Evolutionary conservation across 306 rosid genomes (phyloP), one percentile per base, ranked within the genome.

Genomic region (Ormosia semicastrata): DNA sequence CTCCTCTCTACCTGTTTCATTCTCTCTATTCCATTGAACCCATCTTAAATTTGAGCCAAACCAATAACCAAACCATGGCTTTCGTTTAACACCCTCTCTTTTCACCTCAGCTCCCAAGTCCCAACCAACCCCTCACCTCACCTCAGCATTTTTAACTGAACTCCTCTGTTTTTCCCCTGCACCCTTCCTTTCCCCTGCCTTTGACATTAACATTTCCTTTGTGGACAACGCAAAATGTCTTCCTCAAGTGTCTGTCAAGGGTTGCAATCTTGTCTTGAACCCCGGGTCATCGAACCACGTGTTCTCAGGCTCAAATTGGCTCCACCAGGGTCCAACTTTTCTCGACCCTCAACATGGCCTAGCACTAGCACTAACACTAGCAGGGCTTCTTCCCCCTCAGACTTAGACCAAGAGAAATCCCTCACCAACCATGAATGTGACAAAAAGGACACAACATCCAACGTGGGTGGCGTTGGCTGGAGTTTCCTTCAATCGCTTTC

Each of bases 181-280:
- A 24, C 24, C 24, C 24, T 76, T 83, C 44, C 8, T 8, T 80
- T 58, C 37, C 73, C 12, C 73, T 76, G 75, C 53, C 67, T 78
- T 73, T 8, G 1, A 58, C 68, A 66, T 56, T 72, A 59, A 33
- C 2, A 44, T 58, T 73, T 63, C 13, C 11, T 33, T 72, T 68
- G 59, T 78, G 66, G 17, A 62, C 14, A 77, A 32, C 40, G 34
- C 84, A 72, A 83, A 85, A 88, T 90, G 90, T 75, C 94, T 57
- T 78, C 88, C 50, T 56, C 91, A 50, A 89, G 90, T 37, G 79
- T 86, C 4, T 76, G 86, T 43, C 89, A 86, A 76, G 93, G 89
- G 34, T 62, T 86, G 15, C 94, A 88, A 75, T 87, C 94, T 15
- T 83, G 91, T 58, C 85, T 88, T 1, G 91, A 88, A 70, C 91